Evolutionary conservation across 2,329 filamentous ascomycete species (phyloP).

Genomic region (Exophiala alcalophila): DNA sequence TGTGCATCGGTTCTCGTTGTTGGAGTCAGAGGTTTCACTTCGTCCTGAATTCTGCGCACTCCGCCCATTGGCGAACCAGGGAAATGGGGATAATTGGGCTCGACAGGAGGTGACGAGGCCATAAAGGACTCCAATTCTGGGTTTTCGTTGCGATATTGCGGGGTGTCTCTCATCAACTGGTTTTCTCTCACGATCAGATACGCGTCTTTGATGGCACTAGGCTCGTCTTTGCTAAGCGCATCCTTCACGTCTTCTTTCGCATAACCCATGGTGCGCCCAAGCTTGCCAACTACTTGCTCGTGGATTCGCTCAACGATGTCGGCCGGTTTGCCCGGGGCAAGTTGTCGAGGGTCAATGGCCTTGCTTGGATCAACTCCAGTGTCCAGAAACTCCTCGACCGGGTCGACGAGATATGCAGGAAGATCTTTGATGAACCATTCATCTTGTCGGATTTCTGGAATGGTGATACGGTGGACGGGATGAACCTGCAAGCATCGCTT

Average conservation of each 20-base stretch:
- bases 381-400: slow-evolving; percentile 87
- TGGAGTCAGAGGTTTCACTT: slow-evolving; percentile 29
- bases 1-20: slow-evolving; percentile 16
- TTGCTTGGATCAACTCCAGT: slow-evolving; percentile 92
- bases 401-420: slow-evolving; percentile 79
- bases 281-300: slow-evolving; percentile 87
- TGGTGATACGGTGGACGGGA: slow-evolving; percentile 84
- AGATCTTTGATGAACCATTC: slow-evolving; percentile 91
- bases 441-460: slow-evolving; percentile 88
- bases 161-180: slow-evolving; percentile 73
- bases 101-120: slow-evolving; percentile 54
- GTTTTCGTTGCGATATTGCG: slow-evolving; percentile 52
- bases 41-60: slow-evolving; percentile 14
- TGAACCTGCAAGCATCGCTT: slow-evolving; percentile 88
- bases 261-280: slow-evolving; percentile 98
- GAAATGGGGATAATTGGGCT: slow-evolving; percentile 35
- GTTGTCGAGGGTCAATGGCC: slow-evolving; percentile 77
- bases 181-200: slow-evolving; percentile 98
- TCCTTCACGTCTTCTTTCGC: slow-evolving; percentile 93
- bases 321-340: slow-evolving; percentile 73
- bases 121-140: slow-evolving; percentile 50
- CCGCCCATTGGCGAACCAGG: slow-evolving; percentile 19
- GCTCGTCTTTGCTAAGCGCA: slow-evolving; percentile 84
- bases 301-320: slow-evolving; percentile 87
- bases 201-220: slow-evolving; percentile 96